phyloP scores from a whole-genome alignment of 805 yeast genomes.

The Cyberlindnera samutprakarnensis region DNA sequence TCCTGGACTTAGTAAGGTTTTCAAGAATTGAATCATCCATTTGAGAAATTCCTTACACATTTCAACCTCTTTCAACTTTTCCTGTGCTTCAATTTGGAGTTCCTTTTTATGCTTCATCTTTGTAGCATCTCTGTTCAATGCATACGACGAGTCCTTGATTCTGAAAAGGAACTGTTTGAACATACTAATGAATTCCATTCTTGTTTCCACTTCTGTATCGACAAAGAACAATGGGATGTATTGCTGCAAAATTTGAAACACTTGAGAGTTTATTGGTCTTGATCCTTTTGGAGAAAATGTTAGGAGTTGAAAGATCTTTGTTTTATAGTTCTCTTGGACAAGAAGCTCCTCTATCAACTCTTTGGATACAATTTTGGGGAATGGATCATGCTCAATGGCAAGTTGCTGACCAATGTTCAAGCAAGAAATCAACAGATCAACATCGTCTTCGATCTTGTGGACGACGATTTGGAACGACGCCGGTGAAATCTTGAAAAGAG shows the following conservation, averaged over 20 bases:
- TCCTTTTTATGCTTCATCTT: conserved; percentile 33
- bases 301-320: conserved; percentile 53
- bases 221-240: conserved; percentile 44
- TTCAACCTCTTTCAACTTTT: conserved; percentile 23
- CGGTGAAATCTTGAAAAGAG: conserved; percentile 47
- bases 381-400: conserved; percentile 45
- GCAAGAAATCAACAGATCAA: conserved; percentile 40
- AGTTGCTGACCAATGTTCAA: conserved; percentile 59
- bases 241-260: conserved; percentile 36
- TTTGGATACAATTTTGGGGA: conserved; percentile 30
- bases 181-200: conserved; percentile 58
- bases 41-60: conserved; percentile 32
- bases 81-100: conserved; percentile 28
- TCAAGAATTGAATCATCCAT: conserved; percentile 30
- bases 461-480: conserved; percentile 34
- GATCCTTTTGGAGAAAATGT: conserved; percentile 58
- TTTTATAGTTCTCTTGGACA: conserved; percentile 36
- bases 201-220: conserved; percentile 60
- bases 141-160: conserved; percentile 61
- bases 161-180: conserved; percentile 58
- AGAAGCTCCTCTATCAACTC: conserved; percentile 31
- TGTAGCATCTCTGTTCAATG: conserved; percentile 42
- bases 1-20: conserved; percentile 42
- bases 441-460: conserved; percentile 23
- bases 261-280: conserved; percentile 38